phyloP scores from a whole-genome alignment of 352 stramenopile genomes.

The Phytopythium litorale region DNA sequence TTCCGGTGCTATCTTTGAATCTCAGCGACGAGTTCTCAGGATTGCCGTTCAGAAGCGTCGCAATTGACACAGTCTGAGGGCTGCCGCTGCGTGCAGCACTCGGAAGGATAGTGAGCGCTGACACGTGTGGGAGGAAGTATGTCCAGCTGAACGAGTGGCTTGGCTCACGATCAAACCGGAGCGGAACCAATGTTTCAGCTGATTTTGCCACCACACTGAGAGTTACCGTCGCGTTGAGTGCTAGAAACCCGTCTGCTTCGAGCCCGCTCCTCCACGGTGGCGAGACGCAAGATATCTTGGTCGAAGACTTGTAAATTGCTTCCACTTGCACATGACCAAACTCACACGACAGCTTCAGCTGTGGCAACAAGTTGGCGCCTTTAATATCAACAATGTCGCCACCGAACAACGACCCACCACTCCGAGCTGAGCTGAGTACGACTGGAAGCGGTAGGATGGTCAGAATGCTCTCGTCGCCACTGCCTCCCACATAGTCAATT shows the following conservation, averaged over 20 bases:
- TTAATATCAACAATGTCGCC: slow-evolving; percentile 19
- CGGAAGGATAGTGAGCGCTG: not conserved
- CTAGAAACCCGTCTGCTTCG: not conserved
- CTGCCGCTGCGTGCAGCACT: not conserved
- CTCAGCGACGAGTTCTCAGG: not conserved
- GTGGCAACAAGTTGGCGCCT: slow-evolving; percentile 18
- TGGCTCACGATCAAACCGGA: not conserved
- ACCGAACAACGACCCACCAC: slow-evolving; percentile 23
- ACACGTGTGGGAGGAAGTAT: slow-evolving; percentile 12
- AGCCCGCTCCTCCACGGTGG: slow-evolving; percentile 19
- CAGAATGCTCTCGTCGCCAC: slow-evolving; percentile 10
- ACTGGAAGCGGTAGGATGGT: slow-evolving; percentile 15
- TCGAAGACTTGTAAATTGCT: slow-evolving; percentile 15
- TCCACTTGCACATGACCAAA: slow-evolving; percentile 12
- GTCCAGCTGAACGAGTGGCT: slow-evolving; percentile 11
- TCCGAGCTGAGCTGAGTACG: slow-evolving; percentile 7
- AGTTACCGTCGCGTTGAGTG: not conserved
- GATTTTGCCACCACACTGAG: not conserved
- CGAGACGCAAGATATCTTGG: slow-evolving; percentile 13
- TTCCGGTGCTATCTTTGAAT: not conserved
- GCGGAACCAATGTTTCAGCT: not conserved
- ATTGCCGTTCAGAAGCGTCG: not conserved
- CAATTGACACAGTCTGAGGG: not conserved
- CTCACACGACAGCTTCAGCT: slow-evolving; percentile 15
- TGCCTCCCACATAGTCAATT: slow-evolving; percentile 25